Base-by-base conservation (phyloP, 1,139 yeast genomes). In the Candida neerlandica region DNA sequence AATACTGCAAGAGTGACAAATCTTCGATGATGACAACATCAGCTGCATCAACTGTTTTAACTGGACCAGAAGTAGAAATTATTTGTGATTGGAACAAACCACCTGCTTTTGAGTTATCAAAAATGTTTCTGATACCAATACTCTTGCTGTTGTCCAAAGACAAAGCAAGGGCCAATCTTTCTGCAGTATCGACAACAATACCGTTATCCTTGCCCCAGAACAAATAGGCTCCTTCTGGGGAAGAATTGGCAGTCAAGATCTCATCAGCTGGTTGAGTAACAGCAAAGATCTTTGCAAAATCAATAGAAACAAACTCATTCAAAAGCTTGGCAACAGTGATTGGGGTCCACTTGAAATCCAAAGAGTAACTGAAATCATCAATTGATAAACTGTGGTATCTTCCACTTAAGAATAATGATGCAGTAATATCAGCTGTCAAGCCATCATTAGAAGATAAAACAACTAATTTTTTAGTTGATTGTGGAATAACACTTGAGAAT, bases 41-140 rank as follows among this genome's bases (percentile, higher is more conserved):
- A 15, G 89, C 86, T 38, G 78, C 67, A 52, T 84, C 86, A 47
- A 81, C 71, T n/a, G 70, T 57, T 27, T 73, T 64, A 18, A 73
- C 62, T 29, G 65, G 50, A 5, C 65, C 58, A 12, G 57, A 55
- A 14, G 75, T 66, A 11, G 84, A 74, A 18, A 78, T 73, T 51
- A 91, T 67, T 63, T 88, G 92, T n/a, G 92, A 79, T 66, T 87
- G 90, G 66, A 86, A 84, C n/a, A 82, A 66, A 55, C 97, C 97
- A 37, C 94, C 95, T 43, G 79, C 79, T 21, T 81, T 70, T 26
- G 78, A 68, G 63, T 89, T 90, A 65, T 92, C 96, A 60, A 74
- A 90, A 59, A 80, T 81, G 48, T 85, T 80, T 65, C 88, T 77
- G 63, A 81, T 78, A 51, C 78, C 70, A 54, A 89, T 78, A 30